These are phyloP conservation scores for Epichloe bromicola DNA, from an alignment of 2,329 filamentous ascomycete genomes.

Conservation along the genomic window DNA sequence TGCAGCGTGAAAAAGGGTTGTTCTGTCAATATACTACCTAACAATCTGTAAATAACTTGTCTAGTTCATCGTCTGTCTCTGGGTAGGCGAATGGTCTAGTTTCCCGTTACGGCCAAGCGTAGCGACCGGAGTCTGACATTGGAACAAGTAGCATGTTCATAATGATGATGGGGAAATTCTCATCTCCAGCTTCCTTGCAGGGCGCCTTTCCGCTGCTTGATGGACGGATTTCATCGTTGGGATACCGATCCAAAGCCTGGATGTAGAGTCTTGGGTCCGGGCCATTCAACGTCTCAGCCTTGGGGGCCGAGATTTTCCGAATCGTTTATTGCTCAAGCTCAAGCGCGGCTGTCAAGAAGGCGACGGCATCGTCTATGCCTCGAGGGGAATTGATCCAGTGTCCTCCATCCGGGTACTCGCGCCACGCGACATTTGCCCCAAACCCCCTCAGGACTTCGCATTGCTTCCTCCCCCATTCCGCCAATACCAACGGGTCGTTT, in stretches of 20 bases:
- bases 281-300: slow-evolving; percentile 10
- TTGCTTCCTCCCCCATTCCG: slow-evolving; percentile 20
- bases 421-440: slow-evolving; percentile 26
- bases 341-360: slow-evolving; percentile 16
- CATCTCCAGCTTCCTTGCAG: slow-evolving; percentile 24
- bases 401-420: slow-evolving; percentile 27
- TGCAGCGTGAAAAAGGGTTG: no score
- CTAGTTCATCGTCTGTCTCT: no score
- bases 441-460: slow-evolving; percentile 21
- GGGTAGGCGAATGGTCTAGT: no score
- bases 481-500: slow-evolving; percentile 28
- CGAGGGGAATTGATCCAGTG: slow-evolving; percentile 31
- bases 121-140: slow-evolving; percentile 8
- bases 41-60: no score
- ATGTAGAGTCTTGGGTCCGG: slow-evolving; percentile 18
- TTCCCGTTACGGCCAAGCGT: no score
- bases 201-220: slow-evolving; percentile 17
- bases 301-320: not conserved
- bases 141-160: slow-evolving; percentile 29
- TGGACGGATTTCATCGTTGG: slow-evolving; percentile 26
- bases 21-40: no score
- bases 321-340: not conserved
- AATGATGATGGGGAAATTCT: slow-evolving; percentile 24
- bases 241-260: slow-evolving; percentile 23
- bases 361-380: slow-evolving; percentile 28